Evolutionary conservation across 495 filamentous ascomycete species (phyloP), one percentile per base, ranked within the genome.

Genomic region (Penicillium alfredii): DNA sequence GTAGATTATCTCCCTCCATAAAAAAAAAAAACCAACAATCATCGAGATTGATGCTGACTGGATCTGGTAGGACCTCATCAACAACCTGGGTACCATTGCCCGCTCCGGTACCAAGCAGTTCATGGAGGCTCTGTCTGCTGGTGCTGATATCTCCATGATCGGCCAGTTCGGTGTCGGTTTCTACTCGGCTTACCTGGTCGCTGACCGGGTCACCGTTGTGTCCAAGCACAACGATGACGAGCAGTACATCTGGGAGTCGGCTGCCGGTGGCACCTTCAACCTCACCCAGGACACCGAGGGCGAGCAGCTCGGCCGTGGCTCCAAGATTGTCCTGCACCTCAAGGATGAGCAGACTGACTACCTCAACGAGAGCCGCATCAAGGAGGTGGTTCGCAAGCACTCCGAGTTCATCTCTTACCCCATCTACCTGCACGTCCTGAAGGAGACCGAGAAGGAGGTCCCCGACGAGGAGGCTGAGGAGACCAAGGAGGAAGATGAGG

Each of bases 371-470:
- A 79, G 79, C 76, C 88, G 90, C 77, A 87, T 98, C 76, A 98
- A 98, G 84, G 92, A 98, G 79, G 88, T 98, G 47, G 87, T 98
- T 72, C 96, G 96, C 87, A 98, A 98, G 84, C 92, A 98, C 83
- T 97, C 92, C 66, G 92, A 98, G 77, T 98, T 98, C 82, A 98
- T 98, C 78, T 97, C 93, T 35, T 98, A 98, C 80, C 92, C 92
- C 51, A 98, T 98, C 79, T 98, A 94, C 78, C 92, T 98, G 42
- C 92, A 98, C 69, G 86, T 97, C 60, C 68, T 84, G 61, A 98
- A 98, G 80, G 93, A 97, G 84, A 90, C 82, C 56, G 92, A 98
- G 86, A 95, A 75, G 57, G 92, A 98, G 73, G 88, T 97, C 45
- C 88, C 88, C 40, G 93, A 96, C 65, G 93, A 96, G 74, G 89